Conservation (phyloP, 2,329 filamentous ascomycete species). For the Xylaria sp. region DNA sequence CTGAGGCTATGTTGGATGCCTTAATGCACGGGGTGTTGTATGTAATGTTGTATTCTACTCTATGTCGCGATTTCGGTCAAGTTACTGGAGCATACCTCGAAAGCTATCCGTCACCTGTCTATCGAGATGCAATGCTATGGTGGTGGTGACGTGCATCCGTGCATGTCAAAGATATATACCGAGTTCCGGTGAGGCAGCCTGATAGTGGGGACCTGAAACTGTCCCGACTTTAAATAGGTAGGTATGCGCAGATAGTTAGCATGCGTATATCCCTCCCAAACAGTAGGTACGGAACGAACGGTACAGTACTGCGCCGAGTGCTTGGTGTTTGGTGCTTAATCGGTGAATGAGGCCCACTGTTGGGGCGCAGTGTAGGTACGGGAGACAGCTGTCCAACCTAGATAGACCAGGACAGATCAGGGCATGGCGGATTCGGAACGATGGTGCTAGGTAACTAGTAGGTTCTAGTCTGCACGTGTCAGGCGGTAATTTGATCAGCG, state of each 20-base stretch:
- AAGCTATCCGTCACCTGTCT: neutral
- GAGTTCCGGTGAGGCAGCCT: neutral
- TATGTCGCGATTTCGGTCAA: neutral
- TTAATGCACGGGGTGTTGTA: neutral
- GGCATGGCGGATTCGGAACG: neutral
- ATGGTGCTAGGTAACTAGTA: neutral
- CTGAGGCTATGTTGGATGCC: constrained; percentile 22
- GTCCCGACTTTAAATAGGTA: neutral
- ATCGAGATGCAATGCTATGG: neutral
- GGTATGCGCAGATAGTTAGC: neutral
- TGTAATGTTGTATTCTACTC: neutral
- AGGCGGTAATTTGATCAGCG: constrained; percentile 20
- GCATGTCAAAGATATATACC: neutral
- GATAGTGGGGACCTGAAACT: neutral
- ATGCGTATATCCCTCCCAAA: neutral
- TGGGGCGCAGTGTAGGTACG: neutral
- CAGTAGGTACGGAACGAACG: neutral
- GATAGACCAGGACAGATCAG: too few species aligned
- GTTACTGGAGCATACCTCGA: neutral
- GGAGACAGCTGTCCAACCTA: too few species aligned
- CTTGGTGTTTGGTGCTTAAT: neutral
- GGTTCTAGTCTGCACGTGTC: constrained; percentile 25
- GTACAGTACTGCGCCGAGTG: too few species aligned
- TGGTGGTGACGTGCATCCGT: neutral
- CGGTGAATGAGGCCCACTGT: neutral